Conservation (phyloP, 306 rosid genomes). For the Alnus glutinosa region DNA sequence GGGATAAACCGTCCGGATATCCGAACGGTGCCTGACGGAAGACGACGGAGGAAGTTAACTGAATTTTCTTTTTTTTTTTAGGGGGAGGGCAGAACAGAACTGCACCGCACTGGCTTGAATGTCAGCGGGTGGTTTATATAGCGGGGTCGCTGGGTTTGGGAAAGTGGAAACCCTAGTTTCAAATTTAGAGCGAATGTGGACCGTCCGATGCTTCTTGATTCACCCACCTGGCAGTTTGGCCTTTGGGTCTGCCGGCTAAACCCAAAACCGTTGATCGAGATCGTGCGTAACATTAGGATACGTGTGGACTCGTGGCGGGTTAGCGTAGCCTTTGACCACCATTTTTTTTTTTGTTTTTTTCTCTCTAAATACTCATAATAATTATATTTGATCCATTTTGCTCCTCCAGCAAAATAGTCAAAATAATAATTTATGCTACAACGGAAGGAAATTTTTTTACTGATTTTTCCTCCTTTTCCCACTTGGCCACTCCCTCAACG, state of each 20-base stretch:
- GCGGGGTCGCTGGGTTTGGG: neutral
- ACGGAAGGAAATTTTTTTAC: no score
- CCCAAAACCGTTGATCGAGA: neutral
- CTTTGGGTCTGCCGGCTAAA: constrained; percentile 1
- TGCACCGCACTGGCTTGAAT: constrained; percentile 52
- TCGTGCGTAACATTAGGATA: neutral
- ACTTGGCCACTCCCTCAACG: no score
- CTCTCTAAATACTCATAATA: no score
- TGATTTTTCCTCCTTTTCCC: no score
- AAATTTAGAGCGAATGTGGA: neutral
- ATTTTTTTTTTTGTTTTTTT: no score
- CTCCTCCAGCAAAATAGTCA: no score
- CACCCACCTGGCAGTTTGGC: constrained; percentile 13
- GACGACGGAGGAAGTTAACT: neutral
- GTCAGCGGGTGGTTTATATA: constrained; percentile 40
- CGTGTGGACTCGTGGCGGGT: neutral
- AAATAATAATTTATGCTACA: no score
- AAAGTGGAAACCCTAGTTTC: constrained; percentile 45
- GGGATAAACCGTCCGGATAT: constrained; percentile 50
- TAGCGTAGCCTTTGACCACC: no score
- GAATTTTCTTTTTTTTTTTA: constrained; percentile 24
- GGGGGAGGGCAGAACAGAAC: constrained; percentile 65
- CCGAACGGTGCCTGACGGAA: constrained; percentile 21
- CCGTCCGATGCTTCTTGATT: constrained; percentile 25
- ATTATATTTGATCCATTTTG: no score